phyloP scores from a whole-genome alignment of 129 eudicot genomes.

The Dittrichia graveolens region DNA sequence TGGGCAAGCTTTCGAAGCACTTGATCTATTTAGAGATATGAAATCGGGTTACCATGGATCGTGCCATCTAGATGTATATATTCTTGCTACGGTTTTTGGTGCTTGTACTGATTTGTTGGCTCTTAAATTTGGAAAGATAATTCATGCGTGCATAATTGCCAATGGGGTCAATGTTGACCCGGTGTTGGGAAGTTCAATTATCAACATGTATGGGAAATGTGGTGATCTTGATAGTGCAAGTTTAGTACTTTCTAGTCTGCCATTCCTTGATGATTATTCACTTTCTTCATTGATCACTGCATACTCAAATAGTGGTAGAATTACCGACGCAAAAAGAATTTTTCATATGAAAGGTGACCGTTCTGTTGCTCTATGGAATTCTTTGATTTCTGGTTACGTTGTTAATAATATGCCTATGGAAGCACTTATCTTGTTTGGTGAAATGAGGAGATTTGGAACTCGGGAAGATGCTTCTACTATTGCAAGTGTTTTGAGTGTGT shows the following conservation, averaged over 20 bases:
- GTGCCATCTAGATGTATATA: conserved; percentile 47
- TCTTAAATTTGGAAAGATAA: conserved; percentile 61
- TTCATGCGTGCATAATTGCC: conserved; percentile 55
- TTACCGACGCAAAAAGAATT: conserved; percentile 63
- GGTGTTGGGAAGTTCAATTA: conserved; percentile 72
- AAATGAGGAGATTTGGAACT: conserved; percentile 58
- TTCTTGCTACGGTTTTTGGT: conserved; percentile 71
- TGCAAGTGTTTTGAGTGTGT: conserved; percentile 69
- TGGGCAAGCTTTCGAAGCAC: conserved; percentile 48
- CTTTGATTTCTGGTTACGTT: conserved; percentile 69
- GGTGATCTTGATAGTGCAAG: conserved; percentile 75
- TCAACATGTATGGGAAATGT: conserved; percentile 86
- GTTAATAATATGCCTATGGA: conserved; percentile 38
- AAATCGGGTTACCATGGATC: conserved; percentile 32
- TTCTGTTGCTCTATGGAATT: conserved; percentile 73
- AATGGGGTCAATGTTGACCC: conserved; percentile 55
- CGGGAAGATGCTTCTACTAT: conserved; percentile 64
- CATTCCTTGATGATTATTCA: conserved; percentile 61
- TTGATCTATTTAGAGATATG: conserved; percentile 59
- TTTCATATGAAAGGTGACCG: conserved; percentile 43
- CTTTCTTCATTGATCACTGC: conserved; percentile 75
- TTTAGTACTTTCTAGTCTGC: conserved; percentile 36
- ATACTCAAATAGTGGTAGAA: conserved; percentile 57
- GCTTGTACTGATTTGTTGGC: conserved; percentile 65
- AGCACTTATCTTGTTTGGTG: conserved; percentile 47